Evolutionary conservation across 805 yeast genomes (phyloP).

Genomic region (Ogataea thermomethanolica): DNA sequence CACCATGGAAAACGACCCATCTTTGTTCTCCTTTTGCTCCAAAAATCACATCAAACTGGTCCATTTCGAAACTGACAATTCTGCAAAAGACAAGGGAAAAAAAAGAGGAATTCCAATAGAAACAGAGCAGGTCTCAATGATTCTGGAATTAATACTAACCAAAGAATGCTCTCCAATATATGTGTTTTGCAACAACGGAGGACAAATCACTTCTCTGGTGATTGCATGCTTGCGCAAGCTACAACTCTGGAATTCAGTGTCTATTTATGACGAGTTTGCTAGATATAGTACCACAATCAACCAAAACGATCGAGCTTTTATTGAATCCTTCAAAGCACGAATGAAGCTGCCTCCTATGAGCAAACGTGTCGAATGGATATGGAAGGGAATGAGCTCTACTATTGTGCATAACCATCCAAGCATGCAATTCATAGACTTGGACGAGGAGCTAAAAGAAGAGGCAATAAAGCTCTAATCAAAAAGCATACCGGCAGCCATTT

Average conservation of each 20-base stretch:
- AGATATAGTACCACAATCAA: slow-evolving; percentile 74
- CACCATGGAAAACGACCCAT: slow-evolving; percentile 47
- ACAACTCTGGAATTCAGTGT: slow-evolving; percentile 84
- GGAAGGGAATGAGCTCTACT: slow-evolving; percentile 60
- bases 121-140: slow-evolving; percentile 53
- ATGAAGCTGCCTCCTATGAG: slow-evolving; percentile 44
- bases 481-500: slow-evolving; percentile 77
- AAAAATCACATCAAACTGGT: slow-evolving; percentile 54
- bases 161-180: slow-evolving; percentile 64
- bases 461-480: slow-evolving; percentile 36
- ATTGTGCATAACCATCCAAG: slow-evolving; percentile 57
- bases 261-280: slow-evolving; percentile 82
- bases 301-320: slow-evolving; percentile 77
- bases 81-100: slow-evolving; percentile 69
- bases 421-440: slow-evolving; percentile 30
- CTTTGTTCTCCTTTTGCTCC: slow-evolving; percentile 49
- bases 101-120: slow-evolving; percentile 82
- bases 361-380: slow-evolving; percentile 56
- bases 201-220: slow-evolving; percentile 77
- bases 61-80: slow-evolving; percentile 62
- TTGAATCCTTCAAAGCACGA: slow-evolving; percentile 72
- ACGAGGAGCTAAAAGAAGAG: slow-evolving; percentile 18
- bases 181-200: slow-evolving; percentile 86
- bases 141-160: slow-evolving; percentile 61
- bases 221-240: slow-evolving; percentile 83